Evolutionary conservation across 441 rosid genomes (phyloP).

Genomic region (Eruca vesicaria): DNA sequence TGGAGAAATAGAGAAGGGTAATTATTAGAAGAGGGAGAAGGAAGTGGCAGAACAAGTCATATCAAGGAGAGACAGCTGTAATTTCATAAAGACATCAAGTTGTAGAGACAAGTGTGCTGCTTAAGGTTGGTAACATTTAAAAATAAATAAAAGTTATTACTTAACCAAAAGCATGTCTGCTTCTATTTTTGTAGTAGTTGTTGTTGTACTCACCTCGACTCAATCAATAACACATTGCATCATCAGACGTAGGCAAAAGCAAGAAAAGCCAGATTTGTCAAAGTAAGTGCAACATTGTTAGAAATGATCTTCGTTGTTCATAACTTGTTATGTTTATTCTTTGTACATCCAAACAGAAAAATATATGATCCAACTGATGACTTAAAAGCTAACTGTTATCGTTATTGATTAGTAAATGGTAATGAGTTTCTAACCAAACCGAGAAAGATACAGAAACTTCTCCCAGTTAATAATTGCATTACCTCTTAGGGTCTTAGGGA

Average conservation of each 20-base stretch:
- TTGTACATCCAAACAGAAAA: not conserved
- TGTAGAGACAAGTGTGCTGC: constrained; percentile 32
- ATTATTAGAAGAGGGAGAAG: constrained; percentile 19
- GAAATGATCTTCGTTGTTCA: constrained; percentile 19
- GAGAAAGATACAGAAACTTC: not conserved
- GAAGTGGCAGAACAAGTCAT: constrained; percentile 35
- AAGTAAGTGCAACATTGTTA: constrained; percentile 30
- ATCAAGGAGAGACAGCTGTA: constrained; percentile 40
- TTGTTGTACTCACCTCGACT: constrained; percentile 27
- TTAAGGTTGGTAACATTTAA: constrained; percentile 24
- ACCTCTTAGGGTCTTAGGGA: not conserved
- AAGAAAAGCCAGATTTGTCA: constrained; percentile 29
- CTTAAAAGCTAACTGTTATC: not conserved
- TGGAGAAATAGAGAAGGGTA: constrained; percentile 17
- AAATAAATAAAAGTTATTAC: not conserved
- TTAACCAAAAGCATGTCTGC: constrained; percentile 24
- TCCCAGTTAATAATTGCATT: constrained; percentile 4
- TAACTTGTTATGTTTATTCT: not conserved
- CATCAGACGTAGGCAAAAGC: constrained; percentile 22
- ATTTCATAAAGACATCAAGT: constrained; percentile 34
- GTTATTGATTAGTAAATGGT: not conserved
- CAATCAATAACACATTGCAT: constrained; percentile 30
- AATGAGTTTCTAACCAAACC: not conserved
- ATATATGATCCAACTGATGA: not conserved
- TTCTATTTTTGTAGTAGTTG: constrained; percentile 33